Percentiles rank a stretch among this genome's conserved stretches.
phyloP scores from a whole-genome alignment of 257 asterid genomes.

The Solanum corneliomulleri region DNA sequence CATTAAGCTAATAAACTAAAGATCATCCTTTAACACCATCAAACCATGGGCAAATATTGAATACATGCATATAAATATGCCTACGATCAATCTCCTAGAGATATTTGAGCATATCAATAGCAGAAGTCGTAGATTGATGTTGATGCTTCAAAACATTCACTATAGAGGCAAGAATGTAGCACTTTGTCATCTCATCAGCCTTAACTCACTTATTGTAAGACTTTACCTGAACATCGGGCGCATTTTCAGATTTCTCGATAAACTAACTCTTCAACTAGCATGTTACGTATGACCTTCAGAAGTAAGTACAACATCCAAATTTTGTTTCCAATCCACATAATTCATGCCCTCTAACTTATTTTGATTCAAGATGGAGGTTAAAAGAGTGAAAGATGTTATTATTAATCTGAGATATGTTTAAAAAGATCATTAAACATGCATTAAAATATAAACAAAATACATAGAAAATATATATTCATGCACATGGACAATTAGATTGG shows the following conservation, averaged over 20 bases:
- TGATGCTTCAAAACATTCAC: not conserved
- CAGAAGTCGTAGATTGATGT: not conserved
- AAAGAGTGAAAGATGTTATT: not conserved
- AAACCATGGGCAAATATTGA: too few relatives aligned
- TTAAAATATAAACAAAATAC: not conserved
- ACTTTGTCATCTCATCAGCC: not conserved
- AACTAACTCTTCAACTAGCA: too few relatives aligned
- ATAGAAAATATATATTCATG: not conserved
- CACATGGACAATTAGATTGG: not conserved
- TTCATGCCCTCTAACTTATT: not conserved
- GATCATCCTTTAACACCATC: too few relatives aligned
- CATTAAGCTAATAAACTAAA: too few relatives aligned
- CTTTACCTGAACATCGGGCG: not conserved
- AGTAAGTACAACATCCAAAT: not conserved
- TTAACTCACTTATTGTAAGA: not conserved
- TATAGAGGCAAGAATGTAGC: not conserved
- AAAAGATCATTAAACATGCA: not conserved
- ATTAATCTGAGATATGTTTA: not conserved
- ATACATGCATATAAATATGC: too few relatives aligned
- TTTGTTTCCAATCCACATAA: not conserved
- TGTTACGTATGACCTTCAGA: not conserved
- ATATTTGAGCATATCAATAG: not conserved
- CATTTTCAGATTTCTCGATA: not conserved
- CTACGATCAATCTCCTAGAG: not conserved
- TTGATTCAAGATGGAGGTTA: not conserved